phyloP scores from a whole-genome alignment of 139 green algal genomes.

The Limnomonas spitsbergensis region DNA sequence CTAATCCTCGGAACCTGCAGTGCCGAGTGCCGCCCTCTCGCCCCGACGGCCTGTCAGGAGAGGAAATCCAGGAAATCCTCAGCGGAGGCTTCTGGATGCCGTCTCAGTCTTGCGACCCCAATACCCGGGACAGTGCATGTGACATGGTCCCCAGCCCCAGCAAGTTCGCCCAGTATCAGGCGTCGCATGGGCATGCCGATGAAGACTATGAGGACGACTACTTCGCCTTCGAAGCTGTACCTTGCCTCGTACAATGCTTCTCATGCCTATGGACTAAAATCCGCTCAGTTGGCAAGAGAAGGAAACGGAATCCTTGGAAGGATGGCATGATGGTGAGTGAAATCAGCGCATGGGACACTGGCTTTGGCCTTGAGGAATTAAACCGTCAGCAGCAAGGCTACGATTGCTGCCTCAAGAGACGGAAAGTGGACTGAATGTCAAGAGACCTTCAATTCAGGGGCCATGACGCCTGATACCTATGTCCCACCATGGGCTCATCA shows the following conservation, averaged over 20 bases:
- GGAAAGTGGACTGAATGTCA: too few species aligned
- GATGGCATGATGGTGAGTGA: not conserved
- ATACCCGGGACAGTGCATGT: not conserved
- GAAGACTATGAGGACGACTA: not conserved
- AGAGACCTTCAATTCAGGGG: too few species aligned
- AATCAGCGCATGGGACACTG: too few species aligned
- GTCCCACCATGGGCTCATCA: too few species aligned
- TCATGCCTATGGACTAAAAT: not conserved
- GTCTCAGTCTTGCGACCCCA: not conserved
- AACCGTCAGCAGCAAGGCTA: too few species aligned
- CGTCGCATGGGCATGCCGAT: not conserved
- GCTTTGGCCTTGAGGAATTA: too few species aligned
- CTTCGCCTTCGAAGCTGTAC: not conserved
- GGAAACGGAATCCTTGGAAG: not conserved
- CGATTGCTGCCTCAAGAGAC: too few species aligned
- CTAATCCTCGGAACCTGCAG: not conserved
- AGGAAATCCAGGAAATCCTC: not conserved
- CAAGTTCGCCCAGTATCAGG: not conserved
- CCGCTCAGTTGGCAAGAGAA: not conserved
- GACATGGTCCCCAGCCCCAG: not conserved
- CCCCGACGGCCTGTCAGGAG: not conserved
- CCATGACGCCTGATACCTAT: too few species aligned
- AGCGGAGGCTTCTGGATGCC: not conserved
- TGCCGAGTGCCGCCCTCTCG: not conserved
- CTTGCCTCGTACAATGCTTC: not conserved